phyloP scores from a whole-genome alignment of 2,329 filamentous ascomycete genomes.

The Trichoderma semiorbis region DNA sequence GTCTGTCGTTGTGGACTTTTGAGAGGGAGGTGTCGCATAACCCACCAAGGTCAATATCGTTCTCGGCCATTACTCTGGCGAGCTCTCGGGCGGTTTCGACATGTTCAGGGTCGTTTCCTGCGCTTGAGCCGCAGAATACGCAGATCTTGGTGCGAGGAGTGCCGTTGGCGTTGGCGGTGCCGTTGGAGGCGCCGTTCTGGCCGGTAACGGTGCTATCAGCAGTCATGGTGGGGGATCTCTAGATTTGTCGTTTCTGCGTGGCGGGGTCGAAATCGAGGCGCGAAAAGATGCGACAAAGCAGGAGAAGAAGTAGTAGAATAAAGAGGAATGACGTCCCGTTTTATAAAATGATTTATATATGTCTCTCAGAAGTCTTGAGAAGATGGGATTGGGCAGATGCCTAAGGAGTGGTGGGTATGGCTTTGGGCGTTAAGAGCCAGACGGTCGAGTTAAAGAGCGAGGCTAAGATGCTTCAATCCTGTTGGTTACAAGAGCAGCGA shows the following conservation, averaged over 20 bases:
- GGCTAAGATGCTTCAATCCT: neutral
- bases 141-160: slow-evolving; percentile 65
- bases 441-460: neutral
- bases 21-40: slow-evolving; percentile 13
- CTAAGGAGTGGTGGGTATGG: neutral
- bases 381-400: neutral
- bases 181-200: slow-evolving; percentile 25
- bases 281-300: neutral
- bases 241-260: neutral
- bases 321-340: neutral
- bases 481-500: neutral
- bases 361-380: neutral
- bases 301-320: neutral
- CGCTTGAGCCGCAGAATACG: slow-evolving; percentile 87
- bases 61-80: slow-evolving; percentile 67
- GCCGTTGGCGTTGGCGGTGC: slow-evolving; percentile 19
- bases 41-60: slow-evolving; percentile 71
- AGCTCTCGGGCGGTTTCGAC: slow-evolving; percentile 74
- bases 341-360: neutral
- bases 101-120: slow-evolving; percentile 70
- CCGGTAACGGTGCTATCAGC: slow-evolving; percentile 24
- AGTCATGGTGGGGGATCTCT: slow-evolving; percentile 27
- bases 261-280: neutral
- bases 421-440: neutral
- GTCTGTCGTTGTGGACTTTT: neutral